phyloP scores from a whole-genome alignment of 192 early-diverging fungal species.

The Coemansia sp. region DNA sequence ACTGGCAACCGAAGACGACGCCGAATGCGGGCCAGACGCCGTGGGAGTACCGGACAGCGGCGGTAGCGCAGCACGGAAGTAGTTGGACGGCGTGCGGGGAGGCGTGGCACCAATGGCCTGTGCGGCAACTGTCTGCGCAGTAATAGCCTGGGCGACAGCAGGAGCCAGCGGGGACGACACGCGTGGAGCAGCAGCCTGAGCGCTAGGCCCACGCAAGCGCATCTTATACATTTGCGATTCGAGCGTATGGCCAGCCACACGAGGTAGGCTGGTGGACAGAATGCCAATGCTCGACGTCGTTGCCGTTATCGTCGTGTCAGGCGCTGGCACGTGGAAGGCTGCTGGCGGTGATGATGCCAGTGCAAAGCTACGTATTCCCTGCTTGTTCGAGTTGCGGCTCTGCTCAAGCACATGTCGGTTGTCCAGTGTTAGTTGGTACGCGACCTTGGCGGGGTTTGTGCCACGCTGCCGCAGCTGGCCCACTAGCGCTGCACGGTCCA shows the following conservation, averaged over 20 bases:
- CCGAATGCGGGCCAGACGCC: slow-evolving; percentile 22
- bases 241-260: slow-evolving; percentile 38
- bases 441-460: slow-evolving; percentile 95
- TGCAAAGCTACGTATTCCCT: slow-evolving; percentile 55
- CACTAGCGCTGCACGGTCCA: slow-evolving; percentile 62
- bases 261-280: slow-evolving; percentile 50
- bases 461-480: slow-evolving; percentile 75
- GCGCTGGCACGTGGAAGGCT: slow-evolving; percentile 24
- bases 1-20: slow-evolving; percentile 46
- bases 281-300: slow-evolving; percentile 45
- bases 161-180: slow-evolving; percentile 40
- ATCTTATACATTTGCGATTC: slow-evolving; percentile 52
- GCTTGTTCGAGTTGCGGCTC: slow-evolving; percentile 51
- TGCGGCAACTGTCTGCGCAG: slow-evolving; percentile 20
- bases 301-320: slow-evolving; percentile 20
- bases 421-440: slow-evolving; percentile 94
- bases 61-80: slow-evolving; percentile 49
- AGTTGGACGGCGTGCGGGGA: slow-evolving; percentile 46
- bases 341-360: slow-evolving; percentile 52
- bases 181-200: slow-evolving; percentile 22
- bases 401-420: slow-evolving; percentile 59
- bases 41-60: slow-evolving; percentile 31
- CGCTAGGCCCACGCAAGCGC: slow-evolving; percentile 43
- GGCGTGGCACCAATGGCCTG: slow-evolving; percentile 25
- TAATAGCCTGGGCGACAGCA: background rate